Evolutionary conservation across 176 grass and related monocot genomes (phyloP).

Genomic region (Avena atlantica): DNA sequence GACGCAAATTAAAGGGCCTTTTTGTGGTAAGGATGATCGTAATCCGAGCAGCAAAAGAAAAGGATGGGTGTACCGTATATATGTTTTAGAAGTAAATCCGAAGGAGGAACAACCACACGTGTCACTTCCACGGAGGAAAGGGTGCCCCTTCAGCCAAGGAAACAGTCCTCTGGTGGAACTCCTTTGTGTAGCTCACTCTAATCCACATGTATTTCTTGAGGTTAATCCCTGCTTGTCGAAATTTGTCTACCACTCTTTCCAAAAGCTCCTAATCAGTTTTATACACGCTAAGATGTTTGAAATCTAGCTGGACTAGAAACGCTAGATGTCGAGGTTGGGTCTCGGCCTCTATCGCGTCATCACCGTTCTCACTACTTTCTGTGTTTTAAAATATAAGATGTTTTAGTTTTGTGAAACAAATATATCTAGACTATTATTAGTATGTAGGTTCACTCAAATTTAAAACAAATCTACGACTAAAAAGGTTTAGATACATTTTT

Average conservation of each 20-base stretch:
- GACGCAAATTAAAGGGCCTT: constrained; percentile 3
- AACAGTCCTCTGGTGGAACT: not conserved
- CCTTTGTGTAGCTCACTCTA: not conserved
- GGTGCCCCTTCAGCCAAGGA: constrained; percentile 2
- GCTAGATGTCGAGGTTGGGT: not conserved
- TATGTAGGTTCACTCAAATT: too few species aligned
- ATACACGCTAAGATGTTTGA: not conserved
- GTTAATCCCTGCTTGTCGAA: not conserved
- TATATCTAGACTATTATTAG: too few species aligned
- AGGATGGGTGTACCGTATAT: not conserved
- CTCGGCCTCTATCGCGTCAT: not conserved
- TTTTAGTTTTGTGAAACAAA: too few species aligned
- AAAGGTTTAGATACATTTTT: too few species aligned
- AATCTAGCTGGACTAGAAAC: not conserved
- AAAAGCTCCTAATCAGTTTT: not conserved
- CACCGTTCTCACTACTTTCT: too few species aligned
- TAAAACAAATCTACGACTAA: too few species aligned
- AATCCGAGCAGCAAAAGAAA: not conserved
- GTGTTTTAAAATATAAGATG: too few species aligned
- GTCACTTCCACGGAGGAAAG: not conserved
- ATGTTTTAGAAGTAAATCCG: not conserved
- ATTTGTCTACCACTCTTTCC: not conserved
- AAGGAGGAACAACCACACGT: not conserved
- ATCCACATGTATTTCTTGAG: not conserved
- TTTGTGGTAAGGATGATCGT: not conserved